Conservation (phyloP, 2,329 filamentous ascomycete genomes). For the Colletotrichum noveboracense region DNA sequence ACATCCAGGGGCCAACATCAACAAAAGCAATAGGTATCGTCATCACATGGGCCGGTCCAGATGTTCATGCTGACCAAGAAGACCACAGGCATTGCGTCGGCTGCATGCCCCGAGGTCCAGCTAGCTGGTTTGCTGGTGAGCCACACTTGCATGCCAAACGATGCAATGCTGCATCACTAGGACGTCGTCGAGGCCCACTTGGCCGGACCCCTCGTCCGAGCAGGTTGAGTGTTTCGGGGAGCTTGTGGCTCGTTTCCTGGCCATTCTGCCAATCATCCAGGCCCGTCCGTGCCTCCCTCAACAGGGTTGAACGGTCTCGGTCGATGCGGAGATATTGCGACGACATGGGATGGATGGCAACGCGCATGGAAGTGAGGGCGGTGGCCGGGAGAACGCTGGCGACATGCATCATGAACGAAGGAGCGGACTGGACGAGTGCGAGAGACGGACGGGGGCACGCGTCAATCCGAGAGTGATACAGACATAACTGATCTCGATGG, state of each 20-base stretch:
- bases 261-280: conserved; percentile 2
- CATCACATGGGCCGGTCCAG: conserved; percentile 4
- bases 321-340: neutral
- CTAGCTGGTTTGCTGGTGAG: neutral
- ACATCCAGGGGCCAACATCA: neutral
- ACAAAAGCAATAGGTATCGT: neutral
- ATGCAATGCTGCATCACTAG: conserved; percentile 21
- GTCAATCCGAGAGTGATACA: neutral
- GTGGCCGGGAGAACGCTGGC: neutral
- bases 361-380: neutral
- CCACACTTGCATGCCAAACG: conserved; percentile 15
- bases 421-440: neutral
- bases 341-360: conserved; percentile 8
- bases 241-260: neutral
- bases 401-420: neutral
- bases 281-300: neutral
- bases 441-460: neutral
- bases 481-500: neutral
- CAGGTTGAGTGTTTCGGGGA: conserved; percentile 1
- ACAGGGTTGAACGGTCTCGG: neutral
- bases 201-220: conserved; percentile 7
- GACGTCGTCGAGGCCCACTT: conserved; percentile 2
- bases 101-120: neutral
- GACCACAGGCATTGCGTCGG: neutral
- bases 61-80: neutral